phyloP scores from a whole-genome alignment of 2,329 filamentous ascomycete species.

The Curvularia hawaiiensis region DNA sequence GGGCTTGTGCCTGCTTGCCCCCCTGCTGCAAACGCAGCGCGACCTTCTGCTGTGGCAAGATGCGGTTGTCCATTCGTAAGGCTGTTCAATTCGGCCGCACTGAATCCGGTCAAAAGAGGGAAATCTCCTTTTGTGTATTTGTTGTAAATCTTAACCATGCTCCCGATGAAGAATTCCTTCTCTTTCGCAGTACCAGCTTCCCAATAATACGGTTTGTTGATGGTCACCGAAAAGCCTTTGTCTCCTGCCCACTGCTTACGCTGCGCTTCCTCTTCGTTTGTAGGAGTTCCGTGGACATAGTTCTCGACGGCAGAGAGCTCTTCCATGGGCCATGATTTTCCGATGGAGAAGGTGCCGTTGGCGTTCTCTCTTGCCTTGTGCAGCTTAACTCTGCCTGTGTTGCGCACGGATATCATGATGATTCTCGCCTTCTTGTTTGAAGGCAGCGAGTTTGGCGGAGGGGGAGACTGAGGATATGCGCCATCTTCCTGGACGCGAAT shows the following conservation, averaged over 20 bases:
- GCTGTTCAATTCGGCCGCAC: constrained; percentile 75
- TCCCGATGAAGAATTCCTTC: constrained; percentile 98
- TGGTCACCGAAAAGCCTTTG: constrained; percentile 83
- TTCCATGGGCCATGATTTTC: constrained; percentile 97
- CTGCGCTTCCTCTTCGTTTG: constrained; percentile 64
- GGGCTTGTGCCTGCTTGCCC: constrained; percentile 18
- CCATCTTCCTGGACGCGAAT: constrained; percentile 89
- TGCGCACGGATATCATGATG: constrained; percentile 91
- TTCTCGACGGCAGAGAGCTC: constrained; percentile 85
- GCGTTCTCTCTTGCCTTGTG: constrained; percentile 97
- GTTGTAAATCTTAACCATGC: constrained; percentile 91
- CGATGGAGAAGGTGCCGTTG: constrained; percentile 94
- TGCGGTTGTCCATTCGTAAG: constrained; percentile 63
- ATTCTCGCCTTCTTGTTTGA: constrained; percentile 85
- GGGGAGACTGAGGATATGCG: constrained; percentile 78
- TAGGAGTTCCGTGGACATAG: constrained; percentile 67
- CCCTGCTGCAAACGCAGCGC: constrained; percentile 21
- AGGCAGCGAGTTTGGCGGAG: constrained; percentile 75
- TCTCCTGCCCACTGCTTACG: constrained; percentile 78
- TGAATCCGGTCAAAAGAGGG: constrained; percentile 83
- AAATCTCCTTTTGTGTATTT: constrained; percentile 80
- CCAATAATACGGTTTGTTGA: constrained; percentile 98
- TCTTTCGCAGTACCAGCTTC: constrained; percentile 91
- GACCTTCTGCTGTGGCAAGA: constrained; percentile 37
- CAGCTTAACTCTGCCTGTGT: constrained; percentile 89